These are phyloP conservation scores for Candida corydali DNA, from an alignment of 805 yeast species.

Conservation along the genomic window DNA sequence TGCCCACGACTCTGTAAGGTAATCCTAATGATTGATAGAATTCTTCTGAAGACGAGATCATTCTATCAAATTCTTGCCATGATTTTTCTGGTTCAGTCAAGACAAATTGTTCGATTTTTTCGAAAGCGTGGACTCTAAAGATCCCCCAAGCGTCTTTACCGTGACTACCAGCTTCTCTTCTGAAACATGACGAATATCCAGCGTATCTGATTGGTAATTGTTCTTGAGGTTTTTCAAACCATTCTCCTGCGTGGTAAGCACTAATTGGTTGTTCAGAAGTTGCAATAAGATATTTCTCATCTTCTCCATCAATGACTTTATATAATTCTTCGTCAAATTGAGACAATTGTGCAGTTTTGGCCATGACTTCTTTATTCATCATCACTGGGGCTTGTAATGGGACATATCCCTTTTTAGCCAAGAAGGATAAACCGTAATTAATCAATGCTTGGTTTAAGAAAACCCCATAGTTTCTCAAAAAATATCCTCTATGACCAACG, in stretches of 20 bases:
- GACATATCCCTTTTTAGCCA: conserved; percentile 71
- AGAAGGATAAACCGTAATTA: conserved; percentile 87
- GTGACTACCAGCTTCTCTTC: conserved; percentile 99
- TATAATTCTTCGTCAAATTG: conserved; percentile 97
- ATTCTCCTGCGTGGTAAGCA: conserved; percentile 94
- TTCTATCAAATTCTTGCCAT: conserved; percentile 94
- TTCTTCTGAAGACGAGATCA: conserved; percentile 88
- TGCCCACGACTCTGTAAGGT: conserved; percentile 96
- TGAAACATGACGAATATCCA: conserved; percentile 97
- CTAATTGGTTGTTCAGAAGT: conserved; percentile 99
- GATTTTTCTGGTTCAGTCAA: conserved; percentile 97
- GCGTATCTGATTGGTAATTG: conserved; percentile 96
- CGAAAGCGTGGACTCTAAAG: conserved; percentile 97
- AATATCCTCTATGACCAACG: conserved; percentile 98
- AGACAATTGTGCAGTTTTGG: conserved; percentile 96
- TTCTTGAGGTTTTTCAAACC: conserved; percentile 97
- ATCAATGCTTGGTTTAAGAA: conserved; percentile 97
- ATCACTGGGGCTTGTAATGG: conserved; percentile 98
- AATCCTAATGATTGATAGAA: conserved; percentile 87
- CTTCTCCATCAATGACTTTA: conserved; percentile 95
- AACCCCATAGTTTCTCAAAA: conserved; percentile 91
- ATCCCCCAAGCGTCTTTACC: conserved; percentile 99
- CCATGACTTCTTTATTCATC: conserved; percentile 99
- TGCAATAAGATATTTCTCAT: conserved; percentile 96
- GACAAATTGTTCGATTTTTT: conserved; percentile 95